Evolutionary conservation across 768 basidiomycete genomes (phyloP).

Genomic region (Boletus barrowsii): DNA sequence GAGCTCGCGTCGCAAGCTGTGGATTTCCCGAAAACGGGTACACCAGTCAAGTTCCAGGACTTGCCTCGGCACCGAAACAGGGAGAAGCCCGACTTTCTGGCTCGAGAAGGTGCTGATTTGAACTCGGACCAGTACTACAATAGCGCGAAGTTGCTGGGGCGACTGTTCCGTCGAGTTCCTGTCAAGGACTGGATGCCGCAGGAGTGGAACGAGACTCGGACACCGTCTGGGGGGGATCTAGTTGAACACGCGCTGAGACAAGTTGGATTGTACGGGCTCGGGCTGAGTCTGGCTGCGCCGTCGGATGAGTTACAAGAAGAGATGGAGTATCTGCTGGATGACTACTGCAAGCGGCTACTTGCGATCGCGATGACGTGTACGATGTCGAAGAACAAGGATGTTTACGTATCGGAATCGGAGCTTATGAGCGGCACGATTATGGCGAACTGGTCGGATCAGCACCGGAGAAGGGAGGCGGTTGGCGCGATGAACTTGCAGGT

Average conservation of each 20-base stretch:
- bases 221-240: constrained; percentile 27
- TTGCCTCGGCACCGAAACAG: constrained; percentile 31
- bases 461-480: constrained; percentile 38
- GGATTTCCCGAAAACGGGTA: constrained; percentile 46
- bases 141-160: constrained; percentile 43
- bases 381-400: constrained; percentile 35
- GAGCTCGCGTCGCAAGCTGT: constrained; percentile 46
- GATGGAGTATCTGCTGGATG: constrained; percentile 37
- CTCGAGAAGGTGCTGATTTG: constrained; percentile 36
- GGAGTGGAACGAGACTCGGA: constrained; percentile 11
- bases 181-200: constrained; percentile 31
- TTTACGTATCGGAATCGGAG: constrained; percentile 39
- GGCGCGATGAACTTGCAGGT: constrained; percentile 46
- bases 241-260: constrained; percentile 27
- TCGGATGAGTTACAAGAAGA: constrained; percentile 32
- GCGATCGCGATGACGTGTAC: constrained; percentile 37
- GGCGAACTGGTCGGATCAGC: constrained; percentile 42
- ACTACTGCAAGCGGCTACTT: constrained; percentile 34
- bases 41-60: constrained; percentile 34
- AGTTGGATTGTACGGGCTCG: constrained; percentile 30
- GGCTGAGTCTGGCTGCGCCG: constrained; percentile 25
- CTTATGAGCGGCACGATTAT: constrained; percentile 45
- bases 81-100: constrained; percentile 42
- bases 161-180: constrained; percentile 45
- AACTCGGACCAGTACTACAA: constrained; percentile 32